Evolutionary conservation across 176 grass and related monocot genomes (phyloP), one percentile per base, ranked within the genome.

Genomic region (Themeda triandra): DNA sequence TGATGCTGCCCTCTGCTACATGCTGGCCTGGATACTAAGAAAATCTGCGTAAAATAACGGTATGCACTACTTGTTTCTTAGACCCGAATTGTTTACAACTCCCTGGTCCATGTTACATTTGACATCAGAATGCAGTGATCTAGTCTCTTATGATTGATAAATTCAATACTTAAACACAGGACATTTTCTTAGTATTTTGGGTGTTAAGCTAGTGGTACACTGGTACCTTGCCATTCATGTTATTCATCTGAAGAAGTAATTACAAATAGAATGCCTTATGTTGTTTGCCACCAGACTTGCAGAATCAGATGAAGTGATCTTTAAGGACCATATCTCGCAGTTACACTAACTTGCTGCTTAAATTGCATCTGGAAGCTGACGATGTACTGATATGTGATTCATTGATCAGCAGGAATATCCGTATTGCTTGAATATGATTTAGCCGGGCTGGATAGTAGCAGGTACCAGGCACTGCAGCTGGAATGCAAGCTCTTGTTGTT

Each of bases 1-100:
- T 42, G 97, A 99, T 69, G 89, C 93, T 23, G 82, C 89, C 44
- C 87, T 99, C 32, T 92, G 88, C 70, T 99, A 92, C 88, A 69
- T 94, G 28, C 73, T 96, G 82, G 90, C 92, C 72, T 91, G 88
- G 81, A 71, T 99, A 71, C 82, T 95, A 64, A 79, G 93, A 60
- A 96, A 92, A 94, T 91, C 89, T 78, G 81, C 84, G 71, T 99
- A 94, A 49, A 46, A 76, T 72, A 49, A 40, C 6, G 87, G 84
- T 92, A 89, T 81, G 81, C n/a, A n/a, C 8, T 70, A 42, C 73
- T 54, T 87, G 69, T 70, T 84, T 27, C 6, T 13, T 75, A 25
- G 18, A 63, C 28, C 17, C 4, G 5, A 48, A 77, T 65, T 63
- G 10, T 46, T 62, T 29, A 48, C 28, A 39, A 62, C 51, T 88